phyloP scores from a whole-genome alignment of 192 early-diverging fungal genomes.

The Coemansia sp. region DNA sequence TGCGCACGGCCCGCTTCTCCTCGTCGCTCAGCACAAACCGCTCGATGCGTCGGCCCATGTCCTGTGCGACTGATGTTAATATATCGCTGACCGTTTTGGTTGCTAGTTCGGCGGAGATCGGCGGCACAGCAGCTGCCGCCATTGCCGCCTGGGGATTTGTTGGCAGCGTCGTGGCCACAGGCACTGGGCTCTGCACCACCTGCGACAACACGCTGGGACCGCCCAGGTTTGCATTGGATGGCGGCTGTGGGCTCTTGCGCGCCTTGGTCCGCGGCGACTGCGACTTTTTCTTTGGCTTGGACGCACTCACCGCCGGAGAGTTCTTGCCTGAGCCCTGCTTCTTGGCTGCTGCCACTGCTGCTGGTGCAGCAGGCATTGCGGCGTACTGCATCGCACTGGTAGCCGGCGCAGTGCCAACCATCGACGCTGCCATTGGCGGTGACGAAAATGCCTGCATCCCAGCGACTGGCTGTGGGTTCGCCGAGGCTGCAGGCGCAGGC shows the following conservation, averaged over 20 bases:
- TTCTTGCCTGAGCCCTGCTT: conserved; percentile 31
- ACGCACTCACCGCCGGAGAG: conserved; percentile 28
- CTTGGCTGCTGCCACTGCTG: conserved; percentile 17
- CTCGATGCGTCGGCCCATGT: conserved; percentile 4
- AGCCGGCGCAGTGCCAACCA: conserved; percentile 6
- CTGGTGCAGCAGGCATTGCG: not conserved
- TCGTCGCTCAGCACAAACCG: conserved; percentile 16
- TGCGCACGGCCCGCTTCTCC: conserved; percentile 25
- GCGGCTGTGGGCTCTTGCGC: conserved; percentile 25
- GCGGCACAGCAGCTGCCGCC: not conserved
- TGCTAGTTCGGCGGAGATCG: conserved; percentile 32
- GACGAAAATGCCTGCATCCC: conserved; percentile 30
- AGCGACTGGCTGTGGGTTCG: not conserved
- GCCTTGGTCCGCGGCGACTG: conserved; percentile 48
- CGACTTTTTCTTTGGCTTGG: conserved; percentile 48
- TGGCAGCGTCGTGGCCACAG: not conserved
- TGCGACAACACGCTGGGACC: not conserved
- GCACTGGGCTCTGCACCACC: not conserved
- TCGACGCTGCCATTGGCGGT: conserved; percentile 17
- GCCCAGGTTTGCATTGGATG: not conserved
- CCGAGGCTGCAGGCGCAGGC: not conserved
- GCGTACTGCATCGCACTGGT: conserved; percentile 2
- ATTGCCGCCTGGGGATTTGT: conserved; percentile 1
- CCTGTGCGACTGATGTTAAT: not conserved
- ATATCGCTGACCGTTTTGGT: conserved; percentile 23